phyloP scores from a whole-genome alignment of 1,139 yeast species.

The Arxiozyma bovina region DNA sequence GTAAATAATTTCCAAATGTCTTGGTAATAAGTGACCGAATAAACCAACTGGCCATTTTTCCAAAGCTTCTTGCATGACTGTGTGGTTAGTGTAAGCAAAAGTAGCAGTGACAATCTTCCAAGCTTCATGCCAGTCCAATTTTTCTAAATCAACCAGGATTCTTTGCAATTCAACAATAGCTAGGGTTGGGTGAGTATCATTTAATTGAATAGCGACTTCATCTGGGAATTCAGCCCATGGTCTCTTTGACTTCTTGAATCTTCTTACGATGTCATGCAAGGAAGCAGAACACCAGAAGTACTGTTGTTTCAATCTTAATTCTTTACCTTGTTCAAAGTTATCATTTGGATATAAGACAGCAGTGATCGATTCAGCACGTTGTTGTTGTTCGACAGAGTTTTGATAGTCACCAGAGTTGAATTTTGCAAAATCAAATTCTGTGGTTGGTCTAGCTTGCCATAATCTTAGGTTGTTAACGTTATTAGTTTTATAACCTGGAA shows the following conservation, averaged over 20 bases:
- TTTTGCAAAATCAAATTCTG: conserved; percentile 85
- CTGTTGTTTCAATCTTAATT: conserved; percentile 86
- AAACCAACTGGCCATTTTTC: conserved; percentile 93
- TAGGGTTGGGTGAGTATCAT: conserved; percentile 91
- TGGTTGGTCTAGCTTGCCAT: conserved; percentile 86
- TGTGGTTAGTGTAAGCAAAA: conserved; percentile 90
- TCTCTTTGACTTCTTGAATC: conserved; percentile 73
- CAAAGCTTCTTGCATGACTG: conserved; percentile 89
- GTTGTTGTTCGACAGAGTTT: conserved; percentile 76
- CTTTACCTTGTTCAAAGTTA: conserved; percentile 85
- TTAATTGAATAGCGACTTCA: conserved; percentile 83
- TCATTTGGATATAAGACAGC: conserved; percentile 90
- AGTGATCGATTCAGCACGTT: conserved; percentile 83
- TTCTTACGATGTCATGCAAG: conserved; percentile 79
- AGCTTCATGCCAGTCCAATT: conserved; percentile 70
- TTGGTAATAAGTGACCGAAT: conserved; percentile 69
- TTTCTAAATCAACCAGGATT: conserved; percentile 75
- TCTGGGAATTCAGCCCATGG: conserved; percentile 81
- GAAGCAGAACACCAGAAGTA: conserved; percentile 97
- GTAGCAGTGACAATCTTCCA: conserved; percentile 77
- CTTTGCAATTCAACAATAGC: conserved; percentile 88
- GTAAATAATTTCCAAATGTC: conserved; percentile 86
- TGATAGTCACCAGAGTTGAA: conserved; percentile 89
- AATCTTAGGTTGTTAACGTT: conserved; percentile 84
- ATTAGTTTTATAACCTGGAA: conserved; percentile 79